Evolutionary conservation across 129 eudicot genomes (phyloP).

Genomic region (Kitagawia praeruptora): DNA sequence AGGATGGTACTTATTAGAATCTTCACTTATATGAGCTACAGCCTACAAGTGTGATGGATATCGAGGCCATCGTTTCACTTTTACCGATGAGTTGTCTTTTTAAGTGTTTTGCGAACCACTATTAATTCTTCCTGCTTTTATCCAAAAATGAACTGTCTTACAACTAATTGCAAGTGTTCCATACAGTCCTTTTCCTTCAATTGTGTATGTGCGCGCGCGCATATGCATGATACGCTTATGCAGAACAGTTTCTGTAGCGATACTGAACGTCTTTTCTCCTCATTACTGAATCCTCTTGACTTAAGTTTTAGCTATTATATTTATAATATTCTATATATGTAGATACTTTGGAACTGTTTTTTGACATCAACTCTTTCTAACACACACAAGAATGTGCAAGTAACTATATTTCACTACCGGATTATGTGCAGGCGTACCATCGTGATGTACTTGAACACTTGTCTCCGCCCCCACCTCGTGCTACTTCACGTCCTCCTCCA

Average conservation of each 20-base stretch:
- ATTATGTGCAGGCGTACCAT: slow-evolving; percentile 66
- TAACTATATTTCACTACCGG: not conserved
- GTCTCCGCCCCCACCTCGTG: slow-evolving; percentile 57
- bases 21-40: not conserved
- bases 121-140: not conserved
- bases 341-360: not conserved
- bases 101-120: not conserved
- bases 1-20: not conserved
- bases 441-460: slow-evolving; percentile 60
- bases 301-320: not conserved
- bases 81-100: not conserved
- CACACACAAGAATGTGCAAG: not conserved
- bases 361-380: not conserved
- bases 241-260: not conserved
- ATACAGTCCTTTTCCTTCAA: not conserved
- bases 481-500: slow-evolving; percentile 44
- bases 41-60: not conserved
- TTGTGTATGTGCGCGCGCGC: not conserved
- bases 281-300: not conserved
- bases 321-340: not conserved
- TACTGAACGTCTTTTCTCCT: not conserved
- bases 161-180: not conserved
- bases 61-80: not conserved
- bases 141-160: not conserved
- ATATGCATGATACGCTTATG: not conserved